Evolutionary conservation across 768 basidiomycete species (phyloP).

Genomic region (Boletus reticulatus): DNA sequence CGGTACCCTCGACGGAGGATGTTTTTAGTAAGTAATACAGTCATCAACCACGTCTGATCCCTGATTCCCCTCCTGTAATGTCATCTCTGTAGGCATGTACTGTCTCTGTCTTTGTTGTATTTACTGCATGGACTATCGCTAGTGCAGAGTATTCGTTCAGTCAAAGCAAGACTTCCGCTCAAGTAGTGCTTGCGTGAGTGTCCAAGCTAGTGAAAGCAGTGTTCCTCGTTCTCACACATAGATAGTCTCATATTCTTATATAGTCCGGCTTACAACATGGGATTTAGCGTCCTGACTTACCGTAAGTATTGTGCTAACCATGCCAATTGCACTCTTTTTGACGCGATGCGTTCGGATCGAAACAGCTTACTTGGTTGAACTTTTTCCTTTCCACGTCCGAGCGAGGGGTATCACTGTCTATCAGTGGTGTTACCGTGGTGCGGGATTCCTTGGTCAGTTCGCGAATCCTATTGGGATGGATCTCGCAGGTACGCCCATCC

Average conservation of each 20-base stretch:
- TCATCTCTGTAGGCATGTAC: background rate
- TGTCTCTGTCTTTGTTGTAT: conserved; percentile 7
- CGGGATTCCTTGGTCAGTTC: conserved; percentile 7
- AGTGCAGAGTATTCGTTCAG: conserved; percentile 1
- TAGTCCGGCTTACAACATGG: background rate
- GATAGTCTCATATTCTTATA: conserved; percentile 1
- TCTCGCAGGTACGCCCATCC: background rate
- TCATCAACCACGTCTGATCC: background rate
- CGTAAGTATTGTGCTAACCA: background rate
- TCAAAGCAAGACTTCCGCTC: background rate
- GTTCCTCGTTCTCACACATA: background rate
- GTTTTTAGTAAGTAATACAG: background rate
- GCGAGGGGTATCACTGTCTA: conserved; percentile 60
- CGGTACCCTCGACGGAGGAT: conserved; percentile 3
- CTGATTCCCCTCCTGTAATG: background rate
- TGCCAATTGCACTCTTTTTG: background rate
- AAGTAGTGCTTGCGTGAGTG: background rate
- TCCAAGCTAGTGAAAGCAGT: background rate
- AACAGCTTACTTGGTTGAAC: conserved; percentile 42
- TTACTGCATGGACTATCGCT: conserved; percentile 3
- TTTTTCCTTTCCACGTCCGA: conserved; percentile 63
- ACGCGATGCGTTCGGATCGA: background rate
- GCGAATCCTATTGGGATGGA: conserved; percentile 18
- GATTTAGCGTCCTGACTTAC: background rate
- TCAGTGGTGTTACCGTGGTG: conserved; percentile 52